These are phyloP conservation scores for Gossypium thurberi DNA, from an alignment of 345 rosid species.

Conservation along the genomic window DNA sequence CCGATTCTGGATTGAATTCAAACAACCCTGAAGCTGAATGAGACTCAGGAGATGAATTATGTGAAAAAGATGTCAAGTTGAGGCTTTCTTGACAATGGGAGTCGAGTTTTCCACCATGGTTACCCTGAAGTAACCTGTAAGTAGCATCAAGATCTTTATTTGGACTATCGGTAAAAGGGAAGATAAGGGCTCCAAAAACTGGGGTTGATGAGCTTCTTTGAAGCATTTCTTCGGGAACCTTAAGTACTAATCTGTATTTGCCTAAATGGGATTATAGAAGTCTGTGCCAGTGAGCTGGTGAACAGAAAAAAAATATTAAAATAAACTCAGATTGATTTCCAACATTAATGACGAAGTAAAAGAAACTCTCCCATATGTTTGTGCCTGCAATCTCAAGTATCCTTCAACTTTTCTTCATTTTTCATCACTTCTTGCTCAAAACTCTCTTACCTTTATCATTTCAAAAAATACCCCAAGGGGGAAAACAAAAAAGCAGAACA, in stretches of 20 bases:
- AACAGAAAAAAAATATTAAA: neutral
- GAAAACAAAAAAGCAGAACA: neutral
- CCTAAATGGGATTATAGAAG: neutral
- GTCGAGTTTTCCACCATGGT: neutral
- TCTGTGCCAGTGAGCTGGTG: constrained; percentile 3
- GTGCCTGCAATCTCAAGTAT: neutral
- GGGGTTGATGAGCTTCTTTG: constrained; percentile 25
- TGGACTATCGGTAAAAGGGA: constrained; percentile 19
- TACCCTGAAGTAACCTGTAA: constrained; percentile 4
- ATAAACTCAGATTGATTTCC: constrained; percentile 1
- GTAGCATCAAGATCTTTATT: constrained; percentile 14
- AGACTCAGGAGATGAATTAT: constrained; percentile 18
- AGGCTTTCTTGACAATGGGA: neutral
- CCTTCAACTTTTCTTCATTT: neutral
- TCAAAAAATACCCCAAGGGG: neutral
- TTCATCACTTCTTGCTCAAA: neutral
- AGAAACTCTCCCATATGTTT: neutral
- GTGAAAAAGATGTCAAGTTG: constrained; percentile 5
- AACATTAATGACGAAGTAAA: neutral
- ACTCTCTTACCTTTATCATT: neutral
- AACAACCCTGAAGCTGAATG: constrained; percentile 4
- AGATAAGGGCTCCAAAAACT: constrained; percentile 3
- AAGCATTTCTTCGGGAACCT: constrained; percentile 18
- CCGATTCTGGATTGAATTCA: constrained; percentile 10
- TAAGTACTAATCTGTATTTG: neutral